phyloP scores from a whole-genome alignment of 176 grass and related monocot species.

The Panicum miliaceum region DNA sequence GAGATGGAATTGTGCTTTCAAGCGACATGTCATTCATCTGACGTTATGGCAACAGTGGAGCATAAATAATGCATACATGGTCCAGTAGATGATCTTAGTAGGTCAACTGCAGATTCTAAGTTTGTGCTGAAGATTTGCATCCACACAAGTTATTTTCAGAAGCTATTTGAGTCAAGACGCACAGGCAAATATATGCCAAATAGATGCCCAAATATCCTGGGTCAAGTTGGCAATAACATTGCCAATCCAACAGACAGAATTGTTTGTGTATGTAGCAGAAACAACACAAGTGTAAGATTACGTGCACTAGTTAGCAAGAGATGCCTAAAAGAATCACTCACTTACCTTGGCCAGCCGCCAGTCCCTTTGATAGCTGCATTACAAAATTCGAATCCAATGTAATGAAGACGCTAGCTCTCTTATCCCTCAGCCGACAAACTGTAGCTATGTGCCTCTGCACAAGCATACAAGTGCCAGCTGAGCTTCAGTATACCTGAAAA shows the following conservation, averaged over 20 bases:
- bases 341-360: conserved; percentile 21
- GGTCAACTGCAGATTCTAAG: conserved; percentile 50
- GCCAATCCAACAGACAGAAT: background rate
- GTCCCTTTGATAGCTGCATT: background rate
- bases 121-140: conserved; percentile 38
- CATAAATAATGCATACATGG: conserved; percentile 49
- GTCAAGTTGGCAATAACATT: conserved; percentile 37
- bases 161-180: conserved; percentile 31
- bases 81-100: conserved; percentile 40
- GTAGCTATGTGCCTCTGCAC: conserved; percentile 6
- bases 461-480: conserved; percentile 6
- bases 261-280: conserved; percentile 15
- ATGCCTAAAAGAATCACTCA: conserved; percentile 26
- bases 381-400: conserved; percentile 1
- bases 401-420: background rate
- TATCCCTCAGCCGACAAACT: conserved; percentile 22
- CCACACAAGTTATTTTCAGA: conserved; percentile 40
- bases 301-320: conserved; percentile 1
- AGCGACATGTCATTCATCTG: conserved; percentile 48
- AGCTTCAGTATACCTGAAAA: conserved; percentile 33
- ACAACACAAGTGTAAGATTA: background rate
- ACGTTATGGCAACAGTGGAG: conserved; percentile 32
- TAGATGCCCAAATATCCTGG: conserved; percentile 26
- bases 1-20: conserved; percentile 41
- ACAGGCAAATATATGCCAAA: conserved; percentile 40